Conservation (phyloP, 345 rosid species). For the Dimocarpus longan region DNA sequence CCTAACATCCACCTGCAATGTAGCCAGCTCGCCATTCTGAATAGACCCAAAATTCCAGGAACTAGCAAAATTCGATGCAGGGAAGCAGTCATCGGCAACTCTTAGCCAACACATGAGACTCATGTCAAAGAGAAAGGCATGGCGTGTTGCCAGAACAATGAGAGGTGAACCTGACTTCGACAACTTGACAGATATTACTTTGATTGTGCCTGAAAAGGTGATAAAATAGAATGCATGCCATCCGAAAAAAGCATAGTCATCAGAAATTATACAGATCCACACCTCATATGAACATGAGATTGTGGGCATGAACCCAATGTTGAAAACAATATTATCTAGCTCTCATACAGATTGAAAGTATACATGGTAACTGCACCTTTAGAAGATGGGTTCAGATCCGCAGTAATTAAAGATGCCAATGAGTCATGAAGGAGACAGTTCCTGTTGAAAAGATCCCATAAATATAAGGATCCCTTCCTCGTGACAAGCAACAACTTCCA, state of each 20-base stretch:
- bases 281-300: neutral
- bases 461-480: conserved; percentile 75
- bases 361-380: conserved; percentile 43
- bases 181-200: conserved; percentile 88
- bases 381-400: conserved; percentile 52
- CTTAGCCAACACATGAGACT: conserved; percentile 97
- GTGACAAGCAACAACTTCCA: conserved; percentile 93
- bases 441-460: conserved; percentile 87
- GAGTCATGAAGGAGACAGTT: conserved; percentile 82
- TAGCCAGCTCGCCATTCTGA: conserved; percentile 93
- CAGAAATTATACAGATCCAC: conserved; percentile 2
- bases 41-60: conserved; percentile 88
- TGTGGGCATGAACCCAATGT: neutral
- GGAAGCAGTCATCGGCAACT: conserved; percentile 98
- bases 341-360: conserved; percentile 3
- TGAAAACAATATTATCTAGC: neutral
- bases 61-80: conserved; percentile 92
- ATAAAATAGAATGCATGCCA: neutral
- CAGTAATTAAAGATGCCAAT: conserved; percentile 68
- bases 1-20: conserved; percentile 91
- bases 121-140: conserved; percentile 89
- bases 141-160: conserved; percentile 90
- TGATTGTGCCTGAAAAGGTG: conserved; percentile 63
- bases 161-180: conserved; percentile 96
- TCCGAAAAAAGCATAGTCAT: conserved; percentile 5